Evolutionary conservation across 805 yeast genomes (phyloP).

Genomic region (Monosporozyma solicola): DNA sequence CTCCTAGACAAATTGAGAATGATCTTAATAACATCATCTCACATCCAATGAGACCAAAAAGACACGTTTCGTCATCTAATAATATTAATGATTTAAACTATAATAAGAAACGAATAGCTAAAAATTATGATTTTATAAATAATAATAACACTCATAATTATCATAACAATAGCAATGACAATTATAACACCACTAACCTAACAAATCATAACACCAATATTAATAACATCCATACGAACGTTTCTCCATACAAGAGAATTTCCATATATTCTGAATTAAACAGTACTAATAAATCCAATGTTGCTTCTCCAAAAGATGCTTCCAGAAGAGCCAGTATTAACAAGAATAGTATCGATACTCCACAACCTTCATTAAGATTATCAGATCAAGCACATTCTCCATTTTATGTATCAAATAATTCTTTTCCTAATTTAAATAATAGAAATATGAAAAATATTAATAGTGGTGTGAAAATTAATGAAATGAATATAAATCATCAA

Average conservation of each 20-base stretch:
- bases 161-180: neutral
- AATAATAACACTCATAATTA: conserved; percentile 2
- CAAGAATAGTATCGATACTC: conserved; percentile 2
- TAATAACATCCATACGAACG: neutral
- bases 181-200: conserved; percentile 1
- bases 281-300: neutral
- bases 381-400: conserved; percentile 6
- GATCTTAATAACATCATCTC: neutral
- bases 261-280: conserved; percentile 3
- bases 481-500: neutral
- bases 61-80: conserved; percentile 19
- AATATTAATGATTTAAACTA: conserved; percentile 8
- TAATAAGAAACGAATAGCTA: conserved; percentile 20
- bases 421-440: neutral
- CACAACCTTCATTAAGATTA: conserved; percentile 7
- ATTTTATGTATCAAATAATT: neutral
- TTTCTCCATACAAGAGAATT: conserved; percentile 1
- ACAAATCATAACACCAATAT: neutral
- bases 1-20: neutral
- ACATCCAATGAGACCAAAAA: conserved; percentile 14
- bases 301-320: neutral
- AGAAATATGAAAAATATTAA: neutral
- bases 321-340: conserved; percentile 1
- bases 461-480: neutral
- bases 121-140: conserved; percentile 3